A percentile compares a stretch with the other conserved stretches of the same genome.
Evolutionary conservation across 371 early-diverging fungal species (phyloP).

Genomic region (Saksenaea oblongispora): DNA sequence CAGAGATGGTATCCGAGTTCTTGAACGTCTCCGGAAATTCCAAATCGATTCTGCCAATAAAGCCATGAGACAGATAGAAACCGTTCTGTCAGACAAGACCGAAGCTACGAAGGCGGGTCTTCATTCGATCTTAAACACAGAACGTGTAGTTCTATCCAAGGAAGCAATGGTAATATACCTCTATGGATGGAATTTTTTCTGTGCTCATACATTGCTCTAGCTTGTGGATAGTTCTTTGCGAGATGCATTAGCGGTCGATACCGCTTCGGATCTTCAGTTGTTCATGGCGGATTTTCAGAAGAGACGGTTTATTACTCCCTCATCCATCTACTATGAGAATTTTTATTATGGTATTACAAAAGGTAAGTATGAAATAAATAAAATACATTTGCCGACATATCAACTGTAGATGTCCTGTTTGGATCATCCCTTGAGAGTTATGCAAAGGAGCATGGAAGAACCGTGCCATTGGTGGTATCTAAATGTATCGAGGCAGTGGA

Average conservation of each 20-base stretch:
- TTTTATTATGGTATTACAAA: slow-evolving; percentile 41
- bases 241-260: slow-evolving; percentile 27
- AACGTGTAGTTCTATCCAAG: slow-evolving; percentile 30
- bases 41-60: slow-evolving; percentile 43
- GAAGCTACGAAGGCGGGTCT: slow-evolving; percentile 36
- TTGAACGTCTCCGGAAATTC: slow-evolving; percentile 50
- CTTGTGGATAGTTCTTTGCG: slow-evolving; percentile 18
- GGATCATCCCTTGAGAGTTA: slow-evolving; percentile 54
- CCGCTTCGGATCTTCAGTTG: slow-evolving; percentile 25
- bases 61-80: slow-evolving; percentile 53
- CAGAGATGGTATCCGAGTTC: slow-evolving; percentile 52
- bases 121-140: slow-evolving; percentile 39
- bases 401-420: slow-evolving; percentile 53
- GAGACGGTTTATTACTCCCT: slow-evolving; percentile 41
- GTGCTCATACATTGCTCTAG: slow-evolving; percentile 11
- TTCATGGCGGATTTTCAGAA: slow-evolving; percentile 44
- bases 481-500: slow-evolving; percentile 65
- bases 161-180: slow-evolving; percentile 27
- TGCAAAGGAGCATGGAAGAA: slow-evolving; percentile 40
- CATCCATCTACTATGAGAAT: slow-evolving; percentile 52
- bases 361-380: slow-evolving; percentile 18
- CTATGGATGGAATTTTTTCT: background rate
- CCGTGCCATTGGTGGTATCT: slow-evolving; percentile 57
- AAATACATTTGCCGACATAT: background rate
- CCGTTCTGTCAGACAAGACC: slow-evolving; percentile 44